These are phyloP conservation scores for Epichloe baconii DNA, from an alignment of 2,329 filamentous ascomycete species.

Conservation along the genomic window DNA sequence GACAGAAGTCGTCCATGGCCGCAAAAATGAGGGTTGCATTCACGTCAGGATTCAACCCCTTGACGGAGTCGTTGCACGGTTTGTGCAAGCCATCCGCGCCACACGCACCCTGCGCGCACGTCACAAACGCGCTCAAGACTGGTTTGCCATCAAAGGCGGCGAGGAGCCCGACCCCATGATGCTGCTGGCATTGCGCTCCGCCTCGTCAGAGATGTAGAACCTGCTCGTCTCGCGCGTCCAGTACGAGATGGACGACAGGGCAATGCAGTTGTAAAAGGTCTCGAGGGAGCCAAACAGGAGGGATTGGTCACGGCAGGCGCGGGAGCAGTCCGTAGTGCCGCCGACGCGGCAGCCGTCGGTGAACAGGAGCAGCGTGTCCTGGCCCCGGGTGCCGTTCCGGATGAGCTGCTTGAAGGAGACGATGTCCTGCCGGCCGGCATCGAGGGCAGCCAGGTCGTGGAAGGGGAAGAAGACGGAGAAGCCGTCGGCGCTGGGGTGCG, in stretches of 20 bases:
- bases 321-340: slow-evolving; percentile 18
- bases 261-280: slow-evolving; percentile 27
- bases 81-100: slow-evolving; percentile 20
- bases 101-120: slow-evolving; percentile 23
- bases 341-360: slow-evolving; percentile 19
- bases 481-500: slow-evolving; percentile 16
- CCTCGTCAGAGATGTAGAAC: slow-evolving; percentile 19
- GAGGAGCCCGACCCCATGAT: slow-evolving; percentile 22
- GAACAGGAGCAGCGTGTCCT: slow-evolving; percentile 19
- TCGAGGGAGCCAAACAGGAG: slow-evolving; percentile 23
- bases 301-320: slow-evolving; percentile 18
- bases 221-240: slow-evolving; percentile 17
- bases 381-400: slow-evolving; percentile 19
- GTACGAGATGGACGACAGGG: slow-evolving; percentile 21
- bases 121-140: slow-evolving; percentile 20
- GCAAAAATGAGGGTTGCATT: slow-evolving; percentile 17
- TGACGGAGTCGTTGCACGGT: slow-evolving; percentile 18
- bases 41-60: slow-evolving; percentile 13
- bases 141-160: slow-evolving; percentile 18
- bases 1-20: slow-evolving; percentile 23
- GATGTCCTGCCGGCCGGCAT: slow-evolving; percentile 13
- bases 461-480: slow-evolving; percentile 25
- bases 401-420: slow-evolving; percentile 23
- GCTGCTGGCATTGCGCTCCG: slow-evolving; percentile 23
- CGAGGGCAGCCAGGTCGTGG: slow-evolving; percentile 20